Conservation (phyloP, 805 yeast species). For the Ascoidea rubescens region DNA sequence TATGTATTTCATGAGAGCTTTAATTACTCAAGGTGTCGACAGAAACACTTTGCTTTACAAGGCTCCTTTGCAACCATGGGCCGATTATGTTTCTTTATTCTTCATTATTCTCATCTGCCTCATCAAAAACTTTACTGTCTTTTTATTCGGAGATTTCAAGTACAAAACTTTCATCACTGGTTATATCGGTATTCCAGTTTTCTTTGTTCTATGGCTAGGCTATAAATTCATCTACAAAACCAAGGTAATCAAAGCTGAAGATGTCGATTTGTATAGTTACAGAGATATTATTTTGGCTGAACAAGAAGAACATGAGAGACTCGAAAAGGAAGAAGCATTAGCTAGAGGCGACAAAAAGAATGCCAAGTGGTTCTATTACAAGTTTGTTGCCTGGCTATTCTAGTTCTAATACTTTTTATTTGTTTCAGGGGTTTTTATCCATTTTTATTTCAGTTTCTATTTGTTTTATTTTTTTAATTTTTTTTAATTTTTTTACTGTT, state of each 20-base stretch:
- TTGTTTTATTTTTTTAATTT: neutral
- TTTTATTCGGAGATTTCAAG: constrained; percentile 44
- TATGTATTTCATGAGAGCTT: constrained; percentile 50
- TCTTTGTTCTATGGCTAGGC: constrained; percentile 36
- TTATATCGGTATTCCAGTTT: constrained; percentile 63
- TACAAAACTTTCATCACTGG: constrained; percentile 65
- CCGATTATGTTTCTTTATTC: constrained; percentile 41
- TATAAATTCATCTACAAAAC: constrained; percentile 45
- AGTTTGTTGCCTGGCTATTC: constrained; percentile 33
- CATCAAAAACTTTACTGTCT: constrained; percentile 62
- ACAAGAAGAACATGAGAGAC: constrained; percentile 19
- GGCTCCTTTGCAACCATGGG: constrained; percentile 64
- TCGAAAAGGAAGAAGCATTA: constrained; percentile 19
- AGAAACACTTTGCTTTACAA: constrained; percentile 39
- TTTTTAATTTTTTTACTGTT: neutral
- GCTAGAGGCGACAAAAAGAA: constrained; percentile 18
- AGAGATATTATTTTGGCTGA: constrained; percentile 23
- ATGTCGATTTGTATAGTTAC: constrained; percentile 47
- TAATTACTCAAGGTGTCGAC: constrained; percentile 51
- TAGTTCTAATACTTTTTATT: constrained; percentile 10
- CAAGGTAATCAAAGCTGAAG: constrained; percentile 32
- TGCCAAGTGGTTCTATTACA: constrained; percentile 34
- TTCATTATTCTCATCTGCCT: constrained; percentile 42
- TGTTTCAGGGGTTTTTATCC: neutral
- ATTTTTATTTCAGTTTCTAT: neutral